These are phyloP conservation scores for Chytriomyces hyalinus DNA, from an alignment of 192 early-diverging fungal genomes.

Conservation along the genomic window DNA sequence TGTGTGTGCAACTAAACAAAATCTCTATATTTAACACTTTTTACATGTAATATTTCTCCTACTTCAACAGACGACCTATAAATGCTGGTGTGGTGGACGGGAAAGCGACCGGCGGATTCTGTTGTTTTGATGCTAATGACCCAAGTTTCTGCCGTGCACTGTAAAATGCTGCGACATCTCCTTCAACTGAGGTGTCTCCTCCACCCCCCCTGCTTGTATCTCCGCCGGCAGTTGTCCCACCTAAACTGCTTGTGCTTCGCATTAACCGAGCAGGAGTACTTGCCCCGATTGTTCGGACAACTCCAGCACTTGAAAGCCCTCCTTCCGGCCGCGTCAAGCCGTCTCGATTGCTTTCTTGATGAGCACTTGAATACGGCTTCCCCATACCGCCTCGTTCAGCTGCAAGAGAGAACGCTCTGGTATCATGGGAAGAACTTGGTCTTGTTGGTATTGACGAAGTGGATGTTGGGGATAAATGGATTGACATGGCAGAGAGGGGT, in stretches of 20 bases:
- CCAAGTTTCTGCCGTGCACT: constrained; percentile 25
- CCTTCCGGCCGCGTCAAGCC: background rate
- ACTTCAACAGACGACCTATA: background rate
- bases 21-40: background rate
- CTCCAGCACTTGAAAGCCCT: background rate
- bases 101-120: background rate
- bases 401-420: no score
- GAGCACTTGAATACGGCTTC: no score
- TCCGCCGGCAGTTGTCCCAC: background rate
- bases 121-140: constrained; percentile 1
- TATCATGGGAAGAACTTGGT: no score
- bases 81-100: background rate
- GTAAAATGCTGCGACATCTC: constrained; percentile 41
- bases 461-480: no score
- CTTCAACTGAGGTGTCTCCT: constrained; percentile 2
- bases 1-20: no score
- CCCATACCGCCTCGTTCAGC: no score
- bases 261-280: background rate
- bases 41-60: background rate
- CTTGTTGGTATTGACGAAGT: no score
- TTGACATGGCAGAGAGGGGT: no score
- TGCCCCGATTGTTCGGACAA: background rate
- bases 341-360: background rate
- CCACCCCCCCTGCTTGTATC: background rate
- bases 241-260: constrained; percentile 5